These are phyloP conservation scores for Tolypocladium cylindrosporum DNA, from an alignment of 2,329 filamentous ascomycete species.

Conservation along the genomic window DNA sequence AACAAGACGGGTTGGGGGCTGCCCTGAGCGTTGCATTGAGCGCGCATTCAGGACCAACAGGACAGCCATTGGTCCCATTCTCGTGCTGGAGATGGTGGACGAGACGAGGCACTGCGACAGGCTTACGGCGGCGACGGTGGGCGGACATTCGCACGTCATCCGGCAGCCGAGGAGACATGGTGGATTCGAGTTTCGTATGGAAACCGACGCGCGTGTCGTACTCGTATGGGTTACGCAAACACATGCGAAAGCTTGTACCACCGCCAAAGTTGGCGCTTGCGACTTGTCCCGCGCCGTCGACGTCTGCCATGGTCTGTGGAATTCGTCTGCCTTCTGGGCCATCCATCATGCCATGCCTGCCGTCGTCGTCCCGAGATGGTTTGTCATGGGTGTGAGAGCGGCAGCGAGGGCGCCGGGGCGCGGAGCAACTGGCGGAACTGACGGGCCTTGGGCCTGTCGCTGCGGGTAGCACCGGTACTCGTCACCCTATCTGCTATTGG, in stretches of 20 bases:
- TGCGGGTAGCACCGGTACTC: background rate
- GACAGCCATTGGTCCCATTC: background rate
- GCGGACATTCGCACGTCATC: background rate
- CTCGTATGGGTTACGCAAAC: background rate
- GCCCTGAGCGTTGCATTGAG: background rate
- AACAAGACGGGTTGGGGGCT: background rate
- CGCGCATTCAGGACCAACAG: background rate
- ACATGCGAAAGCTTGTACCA: background rate
- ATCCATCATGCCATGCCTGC: background rate
- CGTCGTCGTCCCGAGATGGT: background rate
- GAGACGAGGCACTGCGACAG: background rate
- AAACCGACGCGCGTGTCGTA: background rate
- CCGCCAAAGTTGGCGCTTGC: background rate
- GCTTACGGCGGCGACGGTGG: background rate
- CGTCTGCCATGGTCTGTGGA: background rate
- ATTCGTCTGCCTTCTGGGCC: background rate
- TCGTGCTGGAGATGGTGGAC: background rate
- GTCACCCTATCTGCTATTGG: background rate
- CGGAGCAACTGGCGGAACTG: background rate
- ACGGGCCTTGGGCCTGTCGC: background rate
- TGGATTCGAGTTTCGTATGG: background rate
- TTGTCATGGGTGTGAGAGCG: background rate
- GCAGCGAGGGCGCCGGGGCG: background rate
- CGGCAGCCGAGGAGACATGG: background rate
- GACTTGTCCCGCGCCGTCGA: background rate